Evolutionary conservation across 1,284 basidiomycete genomes (phyloP).

Genomic region (Rhodotorula mucilaginosa): DNA sequence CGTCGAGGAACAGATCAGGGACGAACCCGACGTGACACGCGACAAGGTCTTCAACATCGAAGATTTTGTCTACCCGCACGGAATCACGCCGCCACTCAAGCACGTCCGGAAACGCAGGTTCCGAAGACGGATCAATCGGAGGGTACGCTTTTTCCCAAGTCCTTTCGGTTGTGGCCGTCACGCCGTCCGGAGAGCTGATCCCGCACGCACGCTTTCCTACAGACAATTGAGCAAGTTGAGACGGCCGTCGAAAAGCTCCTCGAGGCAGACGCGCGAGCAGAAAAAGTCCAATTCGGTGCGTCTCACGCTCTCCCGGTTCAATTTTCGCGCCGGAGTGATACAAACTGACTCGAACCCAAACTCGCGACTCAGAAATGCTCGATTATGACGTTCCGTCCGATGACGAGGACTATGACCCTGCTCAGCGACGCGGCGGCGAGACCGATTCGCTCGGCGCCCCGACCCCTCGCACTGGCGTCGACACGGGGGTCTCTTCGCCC

Average conservation of each 20-base stretch:
- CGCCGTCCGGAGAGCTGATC: background rate
- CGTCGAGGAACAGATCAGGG: conserved; percentile 73
- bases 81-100: conserved; percentile 88
- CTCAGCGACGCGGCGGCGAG: conserved; percentile 6
- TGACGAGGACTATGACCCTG: conserved; percentile 41
- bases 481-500: conserved; percentile 40
- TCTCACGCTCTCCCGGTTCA: background rate
- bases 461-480: conserved; percentile 26
- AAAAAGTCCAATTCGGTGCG: conserved; percentile 71
- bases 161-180: background rate
- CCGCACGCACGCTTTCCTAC: conserved; percentile 11
- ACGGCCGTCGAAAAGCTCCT: conserved; percentile 91
- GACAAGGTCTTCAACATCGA: conserved; percentile 72
- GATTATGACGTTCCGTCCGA: conserved; percentile 40
- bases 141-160: conserved; percentile 53
- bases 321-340: background rate
- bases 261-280: conserved; percentile 77
- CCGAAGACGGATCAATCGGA: conserved; percentile 78
- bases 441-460: conserved; percentile 31
- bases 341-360: background rate
- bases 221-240: conserved; percentile 96
- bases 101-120: conserved; percentile 91
- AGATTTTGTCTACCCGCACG: conserved; percentile 97
- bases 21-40: conserved; percentile 59
- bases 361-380: conserved; percentile 25